phyloP scores from a whole-genome alignment of 176 grass and related monocot species.

The Luzula sylvatica region DNA sequence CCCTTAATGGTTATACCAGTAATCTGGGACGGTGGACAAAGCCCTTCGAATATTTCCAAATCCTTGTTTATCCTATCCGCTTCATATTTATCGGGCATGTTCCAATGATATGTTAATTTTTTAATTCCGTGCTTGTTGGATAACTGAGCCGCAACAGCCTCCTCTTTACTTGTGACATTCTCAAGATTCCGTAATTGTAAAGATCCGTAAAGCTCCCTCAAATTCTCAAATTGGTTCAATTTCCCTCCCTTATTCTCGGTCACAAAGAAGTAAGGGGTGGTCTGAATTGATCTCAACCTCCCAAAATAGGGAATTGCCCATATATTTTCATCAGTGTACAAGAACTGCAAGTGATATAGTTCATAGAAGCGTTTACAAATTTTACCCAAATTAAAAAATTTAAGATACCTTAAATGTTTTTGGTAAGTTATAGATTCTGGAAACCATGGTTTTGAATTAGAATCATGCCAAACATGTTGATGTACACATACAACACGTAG shows the following conservation, averaged over 20 bases:
- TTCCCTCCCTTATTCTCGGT: background rate
- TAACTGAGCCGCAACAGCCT: background rate
- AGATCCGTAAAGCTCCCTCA: background rate
- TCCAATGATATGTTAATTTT: background rate
- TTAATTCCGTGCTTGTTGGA: background rate
- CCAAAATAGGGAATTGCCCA: too few species aligned
- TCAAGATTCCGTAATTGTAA: background rate
- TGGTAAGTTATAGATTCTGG: background rate
- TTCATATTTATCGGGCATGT: background rate
- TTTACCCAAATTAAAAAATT: background rate
- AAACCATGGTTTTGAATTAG: too few species aligned
- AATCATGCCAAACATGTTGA: background rate
- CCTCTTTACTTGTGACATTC: background rate
- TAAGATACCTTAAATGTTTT: constrained; percentile 19
- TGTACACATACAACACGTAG: background rate
- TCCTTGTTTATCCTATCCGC: background rate
- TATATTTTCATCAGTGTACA: too few species aligned
- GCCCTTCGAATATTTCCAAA: background rate
- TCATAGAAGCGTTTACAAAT: constrained; percentile 23
- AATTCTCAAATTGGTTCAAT: background rate
- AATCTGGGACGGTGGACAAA: constrained; percentile 1
- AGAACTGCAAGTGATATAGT: constrained; percentile 9
- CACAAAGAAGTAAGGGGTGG: background rate
- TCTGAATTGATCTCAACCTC: too few species aligned
- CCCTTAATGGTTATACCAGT: background rate